Percentiles rank a stretch among this genome's conserved stretches.
Evolutionary conservation across 2,329 filamentous ascomycete genomes (phyloP).

Genomic region (Cryphonectria japonica): DNA sequence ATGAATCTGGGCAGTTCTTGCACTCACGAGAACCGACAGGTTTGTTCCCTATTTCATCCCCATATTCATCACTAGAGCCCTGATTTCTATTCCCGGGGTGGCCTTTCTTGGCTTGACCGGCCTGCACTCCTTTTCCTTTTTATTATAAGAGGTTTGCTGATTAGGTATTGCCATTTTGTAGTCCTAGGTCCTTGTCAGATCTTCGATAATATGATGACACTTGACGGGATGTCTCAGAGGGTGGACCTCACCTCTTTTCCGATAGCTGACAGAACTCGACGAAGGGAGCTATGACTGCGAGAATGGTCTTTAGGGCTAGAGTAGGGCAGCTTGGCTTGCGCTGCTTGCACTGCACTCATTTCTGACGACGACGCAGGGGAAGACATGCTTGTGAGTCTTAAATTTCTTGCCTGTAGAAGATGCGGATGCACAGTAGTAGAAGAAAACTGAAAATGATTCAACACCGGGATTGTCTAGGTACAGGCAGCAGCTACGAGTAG

Average conservation of each 20-base stretch:
- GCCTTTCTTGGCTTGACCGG: not conserved
- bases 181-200: not conserved
- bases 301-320: no score
- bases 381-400: not conserved
- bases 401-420: not conserved
- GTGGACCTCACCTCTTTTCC: not conserved
- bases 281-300: not conserved
- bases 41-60: conserved; percentile 2
- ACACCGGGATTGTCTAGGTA: not conserved
- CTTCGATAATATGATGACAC: not conserved
- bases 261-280: conserved; percentile 5
- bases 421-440: not conserved
- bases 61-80: conserved; percentile 2
- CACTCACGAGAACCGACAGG: not conserved
- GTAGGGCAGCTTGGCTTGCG: no score
- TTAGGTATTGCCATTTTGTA: not conserved
- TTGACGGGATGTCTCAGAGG: not conserved
- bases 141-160: not conserved
- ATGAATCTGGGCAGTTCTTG: not conserved
- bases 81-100: not conserved
- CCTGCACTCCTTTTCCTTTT: not conserved
- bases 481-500: not conserved
- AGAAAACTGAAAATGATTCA: not conserved
- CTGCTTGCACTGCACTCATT: not conserved
- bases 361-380: not conserved